Evolutionary conservation across 441 rosid species (phyloP).

Genomic region (Metrosideros polymorpha): DNA sequence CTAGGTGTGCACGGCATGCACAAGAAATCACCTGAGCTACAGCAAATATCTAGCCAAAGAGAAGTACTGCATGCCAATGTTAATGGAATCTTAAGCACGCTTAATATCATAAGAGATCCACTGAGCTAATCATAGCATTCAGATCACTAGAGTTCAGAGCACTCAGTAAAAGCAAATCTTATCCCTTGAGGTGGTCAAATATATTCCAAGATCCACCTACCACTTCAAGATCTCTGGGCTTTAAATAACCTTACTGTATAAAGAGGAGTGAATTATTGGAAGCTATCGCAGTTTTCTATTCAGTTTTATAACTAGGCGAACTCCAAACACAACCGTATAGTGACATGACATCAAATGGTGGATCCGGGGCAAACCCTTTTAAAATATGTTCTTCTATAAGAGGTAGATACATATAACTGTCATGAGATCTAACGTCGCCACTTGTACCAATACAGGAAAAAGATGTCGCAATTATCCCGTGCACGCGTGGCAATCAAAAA

Average conservation of each 20-base stretch:
- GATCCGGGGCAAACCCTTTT: neutral
- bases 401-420: constrained; percentile 13
- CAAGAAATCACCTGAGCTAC: neutral
- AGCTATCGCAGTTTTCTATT: neutral
- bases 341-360: neutral
- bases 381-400: neutral
- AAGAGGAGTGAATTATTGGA: neutral
- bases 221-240: neutral
- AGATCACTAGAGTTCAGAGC: neutral
- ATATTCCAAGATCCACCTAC: neutral
- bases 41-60: neutral
- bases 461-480: neutral
- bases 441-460: neutral
- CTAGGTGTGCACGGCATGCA: neutral
- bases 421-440: constrained; percentile 2
- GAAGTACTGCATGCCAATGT: neutral
- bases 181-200: neutral
- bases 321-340: neutral
- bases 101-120: neutral
- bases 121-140: neutral
- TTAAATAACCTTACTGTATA: neutral
- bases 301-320: neutral
- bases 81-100: neutral
- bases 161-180: neutral
- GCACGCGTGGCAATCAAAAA: constrained; percentile 34